Evolutionary conservation across 148 eudicot genomes (phyloP).

Genomic region (Heliamphora exappendiculata): DNA sequence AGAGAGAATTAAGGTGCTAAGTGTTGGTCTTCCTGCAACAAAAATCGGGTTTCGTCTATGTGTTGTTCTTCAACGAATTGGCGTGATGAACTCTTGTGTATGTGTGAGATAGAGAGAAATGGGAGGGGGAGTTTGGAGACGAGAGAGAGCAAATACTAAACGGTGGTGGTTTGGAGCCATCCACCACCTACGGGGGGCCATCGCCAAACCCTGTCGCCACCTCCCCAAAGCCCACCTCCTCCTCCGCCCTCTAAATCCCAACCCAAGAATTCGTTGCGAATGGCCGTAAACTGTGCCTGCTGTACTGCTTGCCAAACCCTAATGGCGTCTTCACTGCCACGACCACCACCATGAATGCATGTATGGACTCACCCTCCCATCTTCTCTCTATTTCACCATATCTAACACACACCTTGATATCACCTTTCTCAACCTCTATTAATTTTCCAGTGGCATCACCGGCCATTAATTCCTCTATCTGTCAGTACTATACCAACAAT

Average conservation of each 20-base stretch:
- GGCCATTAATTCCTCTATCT: constrained; percentile 12
- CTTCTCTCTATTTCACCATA: constrained; percentile 10
- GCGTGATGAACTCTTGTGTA: no score
- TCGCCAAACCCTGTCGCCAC: background rate
- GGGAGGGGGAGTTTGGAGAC: no score
- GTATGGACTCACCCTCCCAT: constrained; percentile 12
- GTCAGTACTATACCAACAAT: constrained; percentile 21
- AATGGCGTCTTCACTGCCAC: background rate
- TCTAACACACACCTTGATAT: constrained; percentile 1
- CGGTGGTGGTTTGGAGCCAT: no score
- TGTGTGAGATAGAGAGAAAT: no score
- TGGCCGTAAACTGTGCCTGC: constrained; percentile 23
- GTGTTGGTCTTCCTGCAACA: no score
- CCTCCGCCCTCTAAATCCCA: constrained; percentile 17
- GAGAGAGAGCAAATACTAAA: no score
- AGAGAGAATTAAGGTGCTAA: no score
- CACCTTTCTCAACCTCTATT: background rate
- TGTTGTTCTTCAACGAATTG: no score
- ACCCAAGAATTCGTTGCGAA: constrained; percentile 25
- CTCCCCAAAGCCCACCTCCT: background rate
- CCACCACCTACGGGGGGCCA: no score
- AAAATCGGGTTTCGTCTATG: no score
- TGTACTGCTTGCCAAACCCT: constrained; percentile 31
- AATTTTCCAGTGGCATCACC: constrained; percentile 9
- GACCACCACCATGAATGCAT: background rate